These are phyloP conservation scores for Cubamyces lactineus DNA, from an alignment of 768 basidiomycete genomes.

Conservation along the genomic window DNA sequence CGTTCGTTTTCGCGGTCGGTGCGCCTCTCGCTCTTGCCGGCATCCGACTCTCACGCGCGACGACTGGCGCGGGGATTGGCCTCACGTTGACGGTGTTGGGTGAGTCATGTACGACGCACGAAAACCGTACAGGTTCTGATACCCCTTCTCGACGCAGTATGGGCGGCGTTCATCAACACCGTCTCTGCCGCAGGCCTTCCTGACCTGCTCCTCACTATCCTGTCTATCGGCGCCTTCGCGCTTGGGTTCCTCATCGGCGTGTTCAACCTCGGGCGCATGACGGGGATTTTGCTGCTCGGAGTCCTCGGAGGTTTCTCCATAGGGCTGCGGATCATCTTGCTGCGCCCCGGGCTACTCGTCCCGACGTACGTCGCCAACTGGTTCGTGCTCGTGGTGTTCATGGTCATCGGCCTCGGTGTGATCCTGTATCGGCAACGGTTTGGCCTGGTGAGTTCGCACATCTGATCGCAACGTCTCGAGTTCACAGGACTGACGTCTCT, in stretches of 20 bases:
- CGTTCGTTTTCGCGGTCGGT: constrained; percentile 54
- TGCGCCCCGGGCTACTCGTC: constrained; percentile 54
- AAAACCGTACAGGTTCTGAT: neutral
- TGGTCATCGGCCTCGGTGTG: constrained; percentile 43
- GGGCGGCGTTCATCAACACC: constrained; percentile 66
- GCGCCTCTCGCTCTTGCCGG: constrained; percentile 58
- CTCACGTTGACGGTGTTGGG: constrained; percentile 48
- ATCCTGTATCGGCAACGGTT: constrained; percentile 50
- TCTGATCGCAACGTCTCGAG: neutral
- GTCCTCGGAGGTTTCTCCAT: constrained; percentile 60
- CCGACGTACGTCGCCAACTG: constrained; percentile 49
- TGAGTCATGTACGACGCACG: constrained; percentile 13
- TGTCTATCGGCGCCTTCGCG: constrained; percentile 53
- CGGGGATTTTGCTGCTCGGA: constrained; percentile 50
- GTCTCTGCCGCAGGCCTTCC: constrained; percentile 50
- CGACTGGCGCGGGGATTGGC: constrained; percentile 58
- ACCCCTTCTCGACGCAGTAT: constrained; percentile 42
- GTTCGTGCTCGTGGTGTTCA: constrained; percentile 53
- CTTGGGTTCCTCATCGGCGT: constrained; percentile 56
- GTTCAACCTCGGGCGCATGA: constrained; percentile 53
- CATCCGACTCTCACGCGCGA: constrained; percentile 58
- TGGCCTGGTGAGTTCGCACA: constrained; percentile 51
- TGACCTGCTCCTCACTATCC: constrained; percentile 53
- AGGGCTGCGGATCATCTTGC: constrained; percentile 55
- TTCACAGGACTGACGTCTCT: neutral